phyloP scores from a whole-genome alignment of 331 rosid species.

The Arachis monticola region DNA sequence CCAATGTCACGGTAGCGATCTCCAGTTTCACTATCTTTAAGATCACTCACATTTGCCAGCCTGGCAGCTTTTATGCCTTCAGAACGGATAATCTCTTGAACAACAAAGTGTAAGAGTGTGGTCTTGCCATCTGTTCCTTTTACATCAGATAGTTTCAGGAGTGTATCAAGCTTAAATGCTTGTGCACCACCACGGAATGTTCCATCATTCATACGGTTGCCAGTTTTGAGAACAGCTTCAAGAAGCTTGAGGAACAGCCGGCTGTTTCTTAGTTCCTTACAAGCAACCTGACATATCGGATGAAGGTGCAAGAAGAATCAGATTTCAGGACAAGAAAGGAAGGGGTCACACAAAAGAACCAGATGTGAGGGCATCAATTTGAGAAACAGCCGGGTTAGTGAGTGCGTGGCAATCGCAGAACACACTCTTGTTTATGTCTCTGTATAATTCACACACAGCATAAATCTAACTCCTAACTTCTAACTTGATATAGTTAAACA shows the following conservation, averaged over 20 bases:
- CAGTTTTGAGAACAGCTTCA: constrained; percentile 99
- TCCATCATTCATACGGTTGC: constrained; percentile 97
- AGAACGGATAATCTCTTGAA: constrained; percentile 89
- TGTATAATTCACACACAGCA: constrained; percentile 2
- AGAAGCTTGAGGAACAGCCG: constrained; percentile 93
- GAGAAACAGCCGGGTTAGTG: constrained; percentile 8
- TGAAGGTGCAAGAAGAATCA: constrained; percentile 30
- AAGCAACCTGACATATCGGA: constrained; percentile 74
- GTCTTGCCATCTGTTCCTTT: constrained; percentile 97
- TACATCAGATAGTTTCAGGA: constrained; percentile 89
- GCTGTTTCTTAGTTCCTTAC: constrained; percentile 81
- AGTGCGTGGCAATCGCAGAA: constrained; percentile 26
- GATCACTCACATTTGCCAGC: constrained; percentile 53
- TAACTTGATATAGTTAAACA: background rate
- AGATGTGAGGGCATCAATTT: constrained; percentile 18
- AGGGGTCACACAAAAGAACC: constrained; percentile 12
- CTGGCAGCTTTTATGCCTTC: constrained; percentile 90
- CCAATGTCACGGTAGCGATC: constrained; percentile 69
- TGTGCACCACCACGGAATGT: constrained; percentile 97
- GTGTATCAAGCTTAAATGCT: constrained; percentile 97
- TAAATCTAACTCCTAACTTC: background rate
- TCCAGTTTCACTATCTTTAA: constrained; percentile 58
- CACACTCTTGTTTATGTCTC: background rate
- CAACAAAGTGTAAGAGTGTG: constrained; percentile 92
- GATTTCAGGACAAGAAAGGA: background rate